phyloP scores from a whole-genome alignment of 2,329 filamentous ascomycete species.

The Pyrenochaeta sp. region DNA sequence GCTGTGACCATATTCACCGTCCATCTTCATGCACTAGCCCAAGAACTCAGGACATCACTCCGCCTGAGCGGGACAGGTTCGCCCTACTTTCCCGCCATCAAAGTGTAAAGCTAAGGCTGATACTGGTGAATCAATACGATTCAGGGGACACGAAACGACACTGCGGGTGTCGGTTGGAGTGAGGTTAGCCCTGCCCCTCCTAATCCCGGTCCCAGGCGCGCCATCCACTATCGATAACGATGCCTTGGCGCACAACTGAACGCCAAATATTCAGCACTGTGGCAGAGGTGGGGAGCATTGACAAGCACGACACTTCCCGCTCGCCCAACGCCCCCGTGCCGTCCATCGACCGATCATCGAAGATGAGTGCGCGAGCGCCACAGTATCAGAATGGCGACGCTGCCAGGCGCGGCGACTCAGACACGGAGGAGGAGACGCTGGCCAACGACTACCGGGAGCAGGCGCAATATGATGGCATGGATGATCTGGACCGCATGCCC shows the following conservation, averaged over 20 bases:
- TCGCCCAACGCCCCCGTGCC: slow-evolving; percentile 7
- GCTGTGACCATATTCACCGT: background rate
- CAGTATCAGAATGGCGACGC: slow-evolving; percentile 53
- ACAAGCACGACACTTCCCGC: slow-evolving; percentile 14
- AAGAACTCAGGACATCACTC: slow-evolving; percentile 10
- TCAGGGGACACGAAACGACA: background rate
- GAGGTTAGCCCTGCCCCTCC: slow-evolving; percentile 1
- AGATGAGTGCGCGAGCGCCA: slow-evolving; percentile 34
- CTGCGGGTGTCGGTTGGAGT: background rate
- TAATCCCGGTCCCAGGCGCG: background rate
- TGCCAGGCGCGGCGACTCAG: slow-evolving; percentile 74
- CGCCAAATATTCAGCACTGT: slow-evolving; percentile 21
- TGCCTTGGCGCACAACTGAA: slow-evolving; percentile 25
- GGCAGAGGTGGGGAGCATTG: slow-evolving; percentile 22
- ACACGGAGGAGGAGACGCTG: slow-evolving; percentile 94
- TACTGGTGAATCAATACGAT: background rate
- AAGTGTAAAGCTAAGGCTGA: slow-evolving; percentile 1
- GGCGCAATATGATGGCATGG: slow-evolving; percentile 89
- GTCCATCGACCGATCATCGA: slow-evolving; percentile 12
- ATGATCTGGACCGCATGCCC: slow-evolving; percentile 76
- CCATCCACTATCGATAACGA: slow-evolving; percentile 25
- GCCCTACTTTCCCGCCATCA: slow-evolving; percentile 5
- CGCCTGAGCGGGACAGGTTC: slow-evolving; percentile 11
- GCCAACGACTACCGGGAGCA: slow-evolving; percentile 95
- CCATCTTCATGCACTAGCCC: slow-evolving; percentile 10